Percentiles rank a stretch among this genome's conserved stretches.
phyloP scores from a whole-genome alignment of 2,329 filamentous ascomycete species.

The Verticillium nubilum region DNA sequence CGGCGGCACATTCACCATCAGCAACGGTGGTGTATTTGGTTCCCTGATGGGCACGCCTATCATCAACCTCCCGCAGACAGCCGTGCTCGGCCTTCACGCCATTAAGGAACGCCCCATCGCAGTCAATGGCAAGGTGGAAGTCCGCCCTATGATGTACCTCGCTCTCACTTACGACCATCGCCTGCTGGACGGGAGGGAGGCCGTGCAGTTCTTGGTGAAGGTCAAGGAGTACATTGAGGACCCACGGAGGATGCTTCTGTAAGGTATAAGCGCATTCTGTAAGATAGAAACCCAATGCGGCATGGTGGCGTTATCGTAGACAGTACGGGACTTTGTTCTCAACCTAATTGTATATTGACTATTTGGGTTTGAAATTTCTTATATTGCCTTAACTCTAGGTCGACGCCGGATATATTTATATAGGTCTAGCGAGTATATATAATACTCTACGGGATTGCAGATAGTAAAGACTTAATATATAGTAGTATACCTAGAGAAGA shows the following conservation, averaged over 20 bases:
- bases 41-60: conserved; percentile 97
- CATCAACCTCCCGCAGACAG: conserved; percentile 93
- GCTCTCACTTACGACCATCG: conserved; percentile 97
- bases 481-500: too few relatives aligned
- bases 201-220: conserved; percentile 93
- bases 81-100: conserved; percentile 87
- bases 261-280: conserved; percentile 10
- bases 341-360: not conserved
- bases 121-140: conserved; percentile 89
- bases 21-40: conserved; percentile 94
- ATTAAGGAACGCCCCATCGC: conserved; percentile 92
- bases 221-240: conserved; percentile 98
- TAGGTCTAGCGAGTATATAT: too few relatives aligned
- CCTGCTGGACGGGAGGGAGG: conserved; percentile 89
- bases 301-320: not conserved
- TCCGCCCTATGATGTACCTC: conserved; percentile 99
- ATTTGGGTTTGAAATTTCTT: too few relatives aligned
- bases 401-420: too few relatives aligned
- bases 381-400: too few relatives aligned
- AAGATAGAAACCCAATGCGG: not conserved
- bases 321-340: not conserved
- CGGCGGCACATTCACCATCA: conserved; percentile 96
- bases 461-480: too few relatives aligned
- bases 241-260: conserved; percentile 82
- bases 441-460: too few relatives aligned